Conservation (phyloP, 306 rosid species). For the Coriaria nepalensis region DNA sequence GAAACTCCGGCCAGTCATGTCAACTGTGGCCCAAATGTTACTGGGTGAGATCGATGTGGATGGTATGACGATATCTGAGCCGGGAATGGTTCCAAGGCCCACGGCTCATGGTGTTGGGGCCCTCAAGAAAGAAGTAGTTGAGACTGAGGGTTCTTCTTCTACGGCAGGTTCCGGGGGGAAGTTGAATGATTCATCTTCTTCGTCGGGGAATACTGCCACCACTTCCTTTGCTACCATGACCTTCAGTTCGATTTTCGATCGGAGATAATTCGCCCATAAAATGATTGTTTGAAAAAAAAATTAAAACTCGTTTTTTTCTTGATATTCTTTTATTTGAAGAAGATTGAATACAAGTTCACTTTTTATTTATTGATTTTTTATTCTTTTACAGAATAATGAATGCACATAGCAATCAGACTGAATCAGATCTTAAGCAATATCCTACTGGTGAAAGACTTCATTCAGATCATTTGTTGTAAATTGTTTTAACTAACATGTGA, state of each 20-base stretch:
- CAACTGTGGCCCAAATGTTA: constrained; percentile 51
- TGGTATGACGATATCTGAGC: constrained; percentile 35
- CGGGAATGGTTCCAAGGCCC: constrained; percentile 55
- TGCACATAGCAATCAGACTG: too few relatives aligned
- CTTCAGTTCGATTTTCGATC: constrained; percentile 55
- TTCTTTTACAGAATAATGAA: too few relatives aligned
- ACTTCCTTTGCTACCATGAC: constrained; percentile 51
- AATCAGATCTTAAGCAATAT: too few relatives aligned
- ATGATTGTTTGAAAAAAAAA: neutral
- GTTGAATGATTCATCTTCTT: constrained; percentile 24
- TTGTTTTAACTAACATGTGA: too few relatives aligned
- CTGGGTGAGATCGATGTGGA: constrained; percentile 34
- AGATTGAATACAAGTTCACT: too few relatives aligned
- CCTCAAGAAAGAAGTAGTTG: constrained; percentile 15
- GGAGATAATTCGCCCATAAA: constrained; percentile 22
- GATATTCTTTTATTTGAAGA: neutral
- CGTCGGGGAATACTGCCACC: constrained; percentile 15
- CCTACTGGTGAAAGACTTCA: too few relatives aligned
- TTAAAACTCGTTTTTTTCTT: neutral
- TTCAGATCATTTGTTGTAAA: too few relatives aligned
- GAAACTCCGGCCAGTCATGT: constrained; percentile 66
- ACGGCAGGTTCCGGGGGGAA: constrained; percentile 20
- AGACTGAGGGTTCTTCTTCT: constrained; percentile 19
- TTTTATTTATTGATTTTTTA: too few relatives aligned
- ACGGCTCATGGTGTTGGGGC: constrained; percentile 15